Evolutionary conservation across 2,329 filamentous ascomycete species (phyloP).

Genomic region (Aaosphaeria pasadenensis): DNA sequence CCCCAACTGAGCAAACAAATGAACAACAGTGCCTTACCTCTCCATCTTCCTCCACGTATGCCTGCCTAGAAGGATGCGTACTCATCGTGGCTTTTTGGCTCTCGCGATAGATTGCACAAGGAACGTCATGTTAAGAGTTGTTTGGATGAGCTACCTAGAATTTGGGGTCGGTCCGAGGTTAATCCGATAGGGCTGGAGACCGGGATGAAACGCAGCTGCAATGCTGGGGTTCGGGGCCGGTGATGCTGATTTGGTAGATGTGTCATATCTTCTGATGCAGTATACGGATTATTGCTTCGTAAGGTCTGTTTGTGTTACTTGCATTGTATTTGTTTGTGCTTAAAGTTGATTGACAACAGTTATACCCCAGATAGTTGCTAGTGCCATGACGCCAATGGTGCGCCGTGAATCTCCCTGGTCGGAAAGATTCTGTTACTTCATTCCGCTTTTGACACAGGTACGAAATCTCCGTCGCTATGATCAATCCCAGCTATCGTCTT

Average conservation of each 20-base stretch:
- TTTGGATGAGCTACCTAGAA: conserved; percentile 12
- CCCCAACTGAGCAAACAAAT: background rate
- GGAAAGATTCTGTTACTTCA: conserved; percentile 22
- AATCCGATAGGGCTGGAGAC: conserved; percentile 24
- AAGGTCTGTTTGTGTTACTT: no score
- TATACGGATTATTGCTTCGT: no score
- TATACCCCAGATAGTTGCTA: conserved; percentile 1
- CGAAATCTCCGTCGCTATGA: conserved; percentile 10
- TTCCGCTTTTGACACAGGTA: conserved; percentile 21
- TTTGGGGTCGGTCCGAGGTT: conserved; percentile 12
- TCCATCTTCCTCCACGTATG: conserved; percentile 84
- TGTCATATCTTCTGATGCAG: no score
- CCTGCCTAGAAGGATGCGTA: conserved; percentile 86
- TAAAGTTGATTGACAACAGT: no score
- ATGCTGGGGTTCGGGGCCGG: no score
- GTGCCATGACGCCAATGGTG: conserved; percentile 29
- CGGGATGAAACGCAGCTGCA: background rate
- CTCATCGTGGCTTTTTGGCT: conserved; percentile 34
- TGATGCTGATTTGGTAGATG: no score
- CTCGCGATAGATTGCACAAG: background rate
- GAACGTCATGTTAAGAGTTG: background rate
- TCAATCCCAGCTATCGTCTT: background rate
- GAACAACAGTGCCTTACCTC: conserved; percentile 53
- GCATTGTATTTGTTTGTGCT: no score
- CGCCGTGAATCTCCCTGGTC: conserved; percentile 19